Percentiles rank a stretch among this genome's conserved stretches.
These are phyloP conservation scores for Lanmaoa rubissima DNA, from an alignment of 768 basidiomycete species.

Conservation along the genomic window DNA sequence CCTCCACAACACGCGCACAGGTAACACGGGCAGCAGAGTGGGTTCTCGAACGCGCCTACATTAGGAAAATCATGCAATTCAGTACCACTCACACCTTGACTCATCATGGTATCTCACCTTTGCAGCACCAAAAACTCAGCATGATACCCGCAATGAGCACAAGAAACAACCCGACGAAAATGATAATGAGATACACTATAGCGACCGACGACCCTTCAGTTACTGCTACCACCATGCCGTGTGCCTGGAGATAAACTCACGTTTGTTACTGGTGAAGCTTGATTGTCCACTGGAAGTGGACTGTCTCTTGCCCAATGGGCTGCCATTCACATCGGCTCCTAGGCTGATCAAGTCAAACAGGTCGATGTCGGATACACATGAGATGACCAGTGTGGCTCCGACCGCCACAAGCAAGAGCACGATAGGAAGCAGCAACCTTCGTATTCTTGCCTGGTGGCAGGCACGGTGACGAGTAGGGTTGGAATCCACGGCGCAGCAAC, in stretches of 20 bases:
- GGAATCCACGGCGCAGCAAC: conserved; percentile 20
- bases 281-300: conserved; percentile 16
- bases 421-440: conserved; percentile 36
- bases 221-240: not conserved
- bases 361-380: conserved; percentile 30
- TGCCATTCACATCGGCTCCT: conserved; percentile 32
- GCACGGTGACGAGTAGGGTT: conserved; percentile 26
- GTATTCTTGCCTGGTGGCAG: conserved; percentile 33
- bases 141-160: conserved; percentile 54
- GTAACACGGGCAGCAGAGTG: conserved; percentile 68
- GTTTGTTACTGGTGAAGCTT: conserved; percentile 41
- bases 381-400: conserved; percentile 31
- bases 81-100: not conserved
- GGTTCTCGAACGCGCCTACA: conserved; percentile 57
- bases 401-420: conserved; percentile 33
- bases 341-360: conserved; percentile 21
- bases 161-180: conserved; percentile 62
- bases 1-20: conserved; percentile 73
- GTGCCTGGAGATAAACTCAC: conserved; percentile 31
- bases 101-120: conserved; percentile 34
- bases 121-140: conserved; percentile 67
- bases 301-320: conserved; percentile 28
- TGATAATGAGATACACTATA: conserved; percentile 59
- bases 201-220: not conserved
- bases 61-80: not conserved